phyloP scores from a whole-genome alignment of 1,284 basidiomycete species.

The Irpex sp. region DNA sequence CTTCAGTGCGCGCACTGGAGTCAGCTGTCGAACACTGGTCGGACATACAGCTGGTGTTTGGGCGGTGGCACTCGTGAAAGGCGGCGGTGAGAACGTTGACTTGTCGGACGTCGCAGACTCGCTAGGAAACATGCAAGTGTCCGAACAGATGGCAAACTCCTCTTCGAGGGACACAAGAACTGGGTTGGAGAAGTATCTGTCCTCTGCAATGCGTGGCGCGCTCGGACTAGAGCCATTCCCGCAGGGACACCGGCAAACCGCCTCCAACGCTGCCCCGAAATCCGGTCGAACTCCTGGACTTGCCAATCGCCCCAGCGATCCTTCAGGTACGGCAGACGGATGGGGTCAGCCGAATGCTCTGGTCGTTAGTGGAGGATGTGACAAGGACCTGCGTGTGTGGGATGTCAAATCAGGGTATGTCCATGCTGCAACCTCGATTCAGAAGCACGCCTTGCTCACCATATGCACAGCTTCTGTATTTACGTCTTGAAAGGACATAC shows the following conservation, averaged over 20 bases:
- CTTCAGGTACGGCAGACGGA: constrained; percentile 62
- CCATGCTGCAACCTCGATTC: background rate
- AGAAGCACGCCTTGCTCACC: background rate
- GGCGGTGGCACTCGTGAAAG: constrained; percentile 76
- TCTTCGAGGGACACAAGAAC: constrained; percentile 15
- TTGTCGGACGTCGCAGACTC: background rate
- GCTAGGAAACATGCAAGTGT: constrained; percentile 2
- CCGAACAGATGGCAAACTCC: constrained; percentile 8
- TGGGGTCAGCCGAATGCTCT: constrained; percentile 68
- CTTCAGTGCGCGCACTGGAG: constrained; percentile 80
- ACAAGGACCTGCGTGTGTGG: constrained; percentile 90
- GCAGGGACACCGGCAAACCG: background rate
- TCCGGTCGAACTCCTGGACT: background rate
- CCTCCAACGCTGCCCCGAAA: background rate
- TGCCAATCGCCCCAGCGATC: constrained; percentile 47
- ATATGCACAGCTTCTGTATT: constrained; percentile 62
- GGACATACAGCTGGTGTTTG: constrained; percentile 93
- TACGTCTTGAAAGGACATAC: constrained; percentile 84
- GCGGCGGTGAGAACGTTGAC: constrained; percentile 22
- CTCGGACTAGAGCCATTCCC: constrained; percentile 30
- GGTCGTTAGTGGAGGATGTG: constrained; percentile 91
- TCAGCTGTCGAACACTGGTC: constrained; percentile 72
- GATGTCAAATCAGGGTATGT: constrained; percentile 78
- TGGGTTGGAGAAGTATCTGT: constrained; percentile 26
- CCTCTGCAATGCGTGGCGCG: constrained; percentile 28